Conservation (phyloP, 345 rosid genomes). For the Eucalyptus cloeziana region DNA sequence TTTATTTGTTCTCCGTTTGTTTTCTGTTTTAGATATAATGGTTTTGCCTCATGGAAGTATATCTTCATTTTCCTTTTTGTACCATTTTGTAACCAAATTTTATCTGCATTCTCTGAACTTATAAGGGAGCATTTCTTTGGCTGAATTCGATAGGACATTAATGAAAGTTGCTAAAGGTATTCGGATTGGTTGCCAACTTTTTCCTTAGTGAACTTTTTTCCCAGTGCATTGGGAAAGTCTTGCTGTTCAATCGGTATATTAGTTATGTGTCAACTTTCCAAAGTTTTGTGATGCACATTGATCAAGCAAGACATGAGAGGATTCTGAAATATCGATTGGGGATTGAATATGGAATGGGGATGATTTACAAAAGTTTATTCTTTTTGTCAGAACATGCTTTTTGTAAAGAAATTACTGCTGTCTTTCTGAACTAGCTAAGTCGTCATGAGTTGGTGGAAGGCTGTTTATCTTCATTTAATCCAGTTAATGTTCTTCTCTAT, state of each 20-base stretch:
- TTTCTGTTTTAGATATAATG: constrained; percentile 22
- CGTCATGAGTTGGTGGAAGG: background rate
- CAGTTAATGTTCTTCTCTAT: background rate
- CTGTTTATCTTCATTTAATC: background rate
- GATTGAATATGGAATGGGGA: background rate
- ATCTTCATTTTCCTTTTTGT: constrained; percentile 1
- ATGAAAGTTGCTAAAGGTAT: background rate
- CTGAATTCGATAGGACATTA: background rate
- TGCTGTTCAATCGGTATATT: background rate
- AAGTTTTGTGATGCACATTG: background rate
- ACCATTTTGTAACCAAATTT: constrained; percentile 1
- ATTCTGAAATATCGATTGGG: background rate
- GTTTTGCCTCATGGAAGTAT: constrained; percentile 12
- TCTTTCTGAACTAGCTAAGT: background rate
- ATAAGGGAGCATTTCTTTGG: background rate
- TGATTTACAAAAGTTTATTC: background rate
- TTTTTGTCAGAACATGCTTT: background rate
- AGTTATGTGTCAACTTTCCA: background rate
- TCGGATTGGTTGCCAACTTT: background rate
- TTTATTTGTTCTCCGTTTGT: constrained; percentile 19
- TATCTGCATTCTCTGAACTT: background rate
- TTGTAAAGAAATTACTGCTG: background rate
- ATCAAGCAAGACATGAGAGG: background rate
- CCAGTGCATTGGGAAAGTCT: background rate
- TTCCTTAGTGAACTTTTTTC: background rate